Percentiles rank a stretch among this genome's conserved stretches.
Conservation (phyloP, 2,329 filamentous ascomycete species). For the Calonectria crousiana region DNA sequence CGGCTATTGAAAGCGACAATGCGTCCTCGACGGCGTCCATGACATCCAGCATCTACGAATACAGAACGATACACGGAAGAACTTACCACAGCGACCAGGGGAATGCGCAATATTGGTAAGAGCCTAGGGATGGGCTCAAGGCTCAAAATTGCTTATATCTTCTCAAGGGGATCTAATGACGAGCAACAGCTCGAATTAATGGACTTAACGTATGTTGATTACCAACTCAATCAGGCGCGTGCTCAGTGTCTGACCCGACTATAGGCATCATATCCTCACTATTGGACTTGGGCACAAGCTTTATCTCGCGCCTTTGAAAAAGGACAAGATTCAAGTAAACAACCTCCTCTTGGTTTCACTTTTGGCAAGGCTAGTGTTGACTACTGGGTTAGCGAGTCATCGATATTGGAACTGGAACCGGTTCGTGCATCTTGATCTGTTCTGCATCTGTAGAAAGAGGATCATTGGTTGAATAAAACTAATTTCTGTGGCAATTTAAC, state of each 20-base stretch:
- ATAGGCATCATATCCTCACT: slow-evolving; percentile 38
- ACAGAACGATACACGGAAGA: slow-evolving; percentile 28
- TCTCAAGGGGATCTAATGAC: slow-evolving; percentile 37
- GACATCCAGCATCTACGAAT: slow-evolving; percentile 25
- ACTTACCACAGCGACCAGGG: slow-evolving; percentile 27
- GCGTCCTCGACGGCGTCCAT: slow-evolving; percentile 24
- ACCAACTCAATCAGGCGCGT: fast-evolving
- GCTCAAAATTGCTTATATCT: neutral
- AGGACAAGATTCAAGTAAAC: slow-evolving; percentile 41
- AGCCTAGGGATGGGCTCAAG: fast-evolving
- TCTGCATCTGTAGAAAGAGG: too few relatives aligned
- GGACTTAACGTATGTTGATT: slow-evolving; percentile 32
- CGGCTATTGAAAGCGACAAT: slow-evolving; percentile 10
- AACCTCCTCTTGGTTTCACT: fast-evolving
- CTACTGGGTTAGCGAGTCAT: slow-evolving; percentile 42
- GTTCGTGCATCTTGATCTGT: slow-evolving; percentile 42
- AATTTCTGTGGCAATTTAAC: neutral
- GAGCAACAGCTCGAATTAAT: slow-evolving; percentile 37
- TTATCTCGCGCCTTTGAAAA: slow-evolving; percentile 32
- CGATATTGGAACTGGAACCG: slow-evolving; percentile 69
- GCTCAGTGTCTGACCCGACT: neutral
- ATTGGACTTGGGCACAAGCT: slow-evolving; percentile 37
- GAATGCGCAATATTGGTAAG: slow-evolving; percentile 29
- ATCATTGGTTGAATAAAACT: neutral
- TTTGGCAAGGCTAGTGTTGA: slow-evolving; percentile 27